These are phyloP conservation scores for Yarrowia sp. DNA, from an alignment of 805 yeast species.

Conservation along the genomic window DNA sequence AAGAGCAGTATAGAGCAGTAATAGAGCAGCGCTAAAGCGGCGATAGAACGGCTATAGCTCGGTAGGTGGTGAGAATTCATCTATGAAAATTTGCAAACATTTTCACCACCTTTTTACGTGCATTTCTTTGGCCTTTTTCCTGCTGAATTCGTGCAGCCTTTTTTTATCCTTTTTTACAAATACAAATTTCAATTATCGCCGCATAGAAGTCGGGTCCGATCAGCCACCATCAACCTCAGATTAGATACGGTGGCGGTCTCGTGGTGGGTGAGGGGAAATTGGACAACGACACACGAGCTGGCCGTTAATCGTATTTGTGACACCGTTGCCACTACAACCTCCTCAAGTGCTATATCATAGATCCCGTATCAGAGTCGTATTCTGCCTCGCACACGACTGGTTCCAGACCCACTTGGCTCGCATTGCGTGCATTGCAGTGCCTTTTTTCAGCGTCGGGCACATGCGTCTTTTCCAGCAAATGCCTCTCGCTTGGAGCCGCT, in stretches of 20 bases:
- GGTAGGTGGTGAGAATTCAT: too few species aligned
- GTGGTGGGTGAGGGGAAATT: not conserved
- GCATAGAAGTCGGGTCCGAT: not conserved
- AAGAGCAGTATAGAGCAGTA: not conserved
- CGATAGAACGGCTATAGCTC: too few species aligned
- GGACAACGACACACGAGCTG: not conserved
- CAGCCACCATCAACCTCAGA: not conserved
- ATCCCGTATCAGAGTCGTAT: not conserved
- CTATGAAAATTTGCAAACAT: too few species aligned
- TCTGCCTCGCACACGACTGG: not conserved
- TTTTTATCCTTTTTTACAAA: too few species aligned
- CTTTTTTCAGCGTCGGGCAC: not conserved
- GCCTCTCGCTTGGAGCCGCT: not conserved
- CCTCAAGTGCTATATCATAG: not conserved
- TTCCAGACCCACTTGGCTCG: not conserved
- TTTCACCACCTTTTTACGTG: too few species aligned
- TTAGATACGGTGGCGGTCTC: not conserved
- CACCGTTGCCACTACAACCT: not conserved
- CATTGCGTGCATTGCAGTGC: not conserved
- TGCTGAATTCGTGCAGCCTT: not conserved
- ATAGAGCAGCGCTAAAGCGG: too few species aligned
- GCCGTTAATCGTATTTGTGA: too few species aligned
- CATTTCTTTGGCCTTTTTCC: not conserved
- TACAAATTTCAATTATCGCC: not conserved
- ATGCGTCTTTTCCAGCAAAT: not conserved